Base-by-base conservation (phyloP, 169 alveolate species). In the Toxoplasma gondii region DNA sequence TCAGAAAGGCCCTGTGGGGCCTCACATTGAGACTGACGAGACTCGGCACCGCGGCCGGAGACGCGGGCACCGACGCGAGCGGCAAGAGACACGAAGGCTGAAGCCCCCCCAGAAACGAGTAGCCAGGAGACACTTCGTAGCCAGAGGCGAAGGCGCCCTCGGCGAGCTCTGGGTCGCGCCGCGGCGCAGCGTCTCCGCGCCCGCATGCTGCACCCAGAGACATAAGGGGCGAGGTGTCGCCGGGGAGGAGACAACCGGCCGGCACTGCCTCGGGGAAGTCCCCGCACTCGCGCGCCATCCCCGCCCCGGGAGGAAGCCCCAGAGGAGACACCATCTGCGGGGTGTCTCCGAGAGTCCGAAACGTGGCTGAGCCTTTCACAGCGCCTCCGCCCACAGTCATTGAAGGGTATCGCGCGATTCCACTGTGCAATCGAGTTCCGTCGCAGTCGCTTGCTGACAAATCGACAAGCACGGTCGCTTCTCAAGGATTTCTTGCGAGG, bases 1-100 rank as follows among this genome's bases (percentile, higher is more conserved):
- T 88, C 86, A 91, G 87, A 70, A 91, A 81, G 45, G 94, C 86
- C 16, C n/a, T 24, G 84, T 80, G 83, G 70, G 84, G 34, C 38
- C 78, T 74, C 90, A 78, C 86, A 19, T 27, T 64, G 31, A 64
- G 74, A 31, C n/a, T 27, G 31, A 19, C 74, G 74, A 64, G 34
- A 31, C 74, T 27, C n/a, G 74, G 74, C 34, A 64, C 4, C 31
- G 74, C 74, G n/a, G 74, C 24, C 74, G n/a, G 34, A 16, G 74
- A 16, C 74, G 74, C 34, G 5, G 74, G 34, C 74, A 31, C 74
- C 34, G 74, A 22, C 7, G 74, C n/a, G 7, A 64, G 34, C 74
- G 74, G 74, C 74, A 27, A 7, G 74, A 64, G n/a, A 27, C 74
- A 27, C 74, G 74, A 31, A 27, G 74, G 34, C n/a, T 64, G 74